Evolutionary conservation across 2,329 filamentous ascomycete genomes (phyloP), one percentile per base, ranked within the genome.

Genomic region (Nigrospora osmanthi): DNA sequence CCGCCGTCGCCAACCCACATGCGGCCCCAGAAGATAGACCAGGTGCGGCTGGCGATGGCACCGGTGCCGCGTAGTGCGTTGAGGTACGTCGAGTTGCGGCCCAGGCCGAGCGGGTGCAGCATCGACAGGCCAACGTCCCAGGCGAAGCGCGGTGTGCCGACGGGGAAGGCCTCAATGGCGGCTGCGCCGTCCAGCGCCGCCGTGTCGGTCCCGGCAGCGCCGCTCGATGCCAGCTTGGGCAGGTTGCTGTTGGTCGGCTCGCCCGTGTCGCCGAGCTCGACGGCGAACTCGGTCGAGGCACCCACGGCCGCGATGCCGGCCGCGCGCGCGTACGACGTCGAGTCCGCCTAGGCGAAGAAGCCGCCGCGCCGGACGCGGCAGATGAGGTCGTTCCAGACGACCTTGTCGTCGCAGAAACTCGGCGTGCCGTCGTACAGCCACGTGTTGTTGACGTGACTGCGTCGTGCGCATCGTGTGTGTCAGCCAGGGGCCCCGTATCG

Each of bases 51-150:
- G 6, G 54, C 39, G 10, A 7, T n/a, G 35, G 53, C 46, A 7
- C 19, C 19, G 19, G 19, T 23, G 4, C 19, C 4, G 19, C 19
- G 19, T 12, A 64, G 54, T 12, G 49, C 37, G n/a, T 48, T 48
- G 9, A 66, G 46, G 30, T 64, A 42, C 2, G 60, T 58, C 30
- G 61, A 65, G 40, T 63, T 59, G 10, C 44, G 38, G 10, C 59
- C 61, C 23, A 64, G 45, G 5, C 60, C 59, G 17, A 60, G 13
- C 19, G 17, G 41, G 50, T 35, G 48, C 52, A 48, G 52, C 52
- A 11, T 53, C 54, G 6, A 46, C 41, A 44, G 56, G 57, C 15
- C 43, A 52, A 44, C 56, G 49, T 47, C 51, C 53, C 50, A 54
- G 46, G 57, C 55, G 13, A 47, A 51, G 36, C 45, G 30, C n/a